Evolutionary conservation across 2,329 filamentous ascomycete species (phyloP), one percentile per base, ranked within the genome.

Genomic region (Monilinia vaccinii-corymbosi): DNA sequence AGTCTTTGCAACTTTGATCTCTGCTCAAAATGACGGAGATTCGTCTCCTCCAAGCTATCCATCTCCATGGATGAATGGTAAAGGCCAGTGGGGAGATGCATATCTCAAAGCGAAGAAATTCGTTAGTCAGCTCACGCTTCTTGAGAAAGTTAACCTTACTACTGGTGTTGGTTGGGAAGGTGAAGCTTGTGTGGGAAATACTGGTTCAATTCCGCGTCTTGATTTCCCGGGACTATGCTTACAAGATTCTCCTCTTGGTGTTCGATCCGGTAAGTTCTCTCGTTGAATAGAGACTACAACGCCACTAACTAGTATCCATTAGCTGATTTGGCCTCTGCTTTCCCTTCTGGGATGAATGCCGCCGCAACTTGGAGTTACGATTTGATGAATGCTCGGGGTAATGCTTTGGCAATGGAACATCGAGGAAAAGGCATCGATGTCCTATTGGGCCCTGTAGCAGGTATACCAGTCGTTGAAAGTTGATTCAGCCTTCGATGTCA

Each of bases 61-160:
- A 46, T 70, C 70, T 4, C 71, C 71, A 3, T 72, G 71, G 71
- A 70, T 71, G 67, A 59, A 65, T 38, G 68, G 69, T 28, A 68
- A 68, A 0, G 66, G 68, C 57, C 67, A 65, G 4, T 93, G 89
- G 89, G 76, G 77, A 32, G 81, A 83, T 40, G 88, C 87, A 66
- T 93, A 91, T 69, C 74, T 75, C 56, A 90, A 88, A 69, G 89
- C 89, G 1, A 79, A 84, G 61, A 72, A 76, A 4, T 74, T 92
- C 28, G 88, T 93, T 18, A 81, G 83, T 61, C 80, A 83, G 51
- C 89, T 93, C 83, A 92, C 88, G 0, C 73, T 93, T 59, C 87
- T 88, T 1, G 89, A 93, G 72, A 93, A 93, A 75, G 90, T 97
- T 75, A 97, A 97, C 73, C 74, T 99, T 64, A 97, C 94, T 3